Conservation (phyloP, 805 yeast genomes). For the Barnettozyma sucrosica region DNA sequence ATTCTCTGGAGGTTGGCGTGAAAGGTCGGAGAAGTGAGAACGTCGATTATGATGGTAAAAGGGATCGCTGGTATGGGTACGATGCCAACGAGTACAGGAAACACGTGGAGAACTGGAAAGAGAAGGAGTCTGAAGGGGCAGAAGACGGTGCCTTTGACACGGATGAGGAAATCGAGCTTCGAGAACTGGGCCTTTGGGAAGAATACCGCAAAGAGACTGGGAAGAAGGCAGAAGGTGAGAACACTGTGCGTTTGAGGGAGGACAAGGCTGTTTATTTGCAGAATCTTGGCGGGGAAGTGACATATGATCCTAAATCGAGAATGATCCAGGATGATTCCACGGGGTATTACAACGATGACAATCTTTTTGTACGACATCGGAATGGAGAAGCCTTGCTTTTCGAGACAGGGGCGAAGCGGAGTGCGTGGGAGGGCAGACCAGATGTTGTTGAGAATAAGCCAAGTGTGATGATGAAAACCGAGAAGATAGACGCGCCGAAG, state of each 20-base stretch:
- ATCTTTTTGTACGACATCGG: slow-evolving; percentile 46
- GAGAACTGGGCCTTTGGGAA: slow-evolving; percentile 33
- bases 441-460: slow-evolving; percentile 30
- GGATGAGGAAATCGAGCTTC: slow-evolving; percentile 39
- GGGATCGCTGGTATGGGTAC: slow-evolving; percentile 55
- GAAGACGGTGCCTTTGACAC: slow-evolving; percentile 26
- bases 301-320: slow-evolving; percentile 52
- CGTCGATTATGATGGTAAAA: slow-evolving; percentile 27
- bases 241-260: slow-evolving; percentile 56
- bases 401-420: background rate
- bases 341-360: slow-evolving; percentile 32
- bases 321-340: slow-evolving; percentile 28
- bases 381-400: slow-evolving; percentile 48
- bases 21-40: slow-evolving; percentile 22
- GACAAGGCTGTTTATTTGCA: slow-evolving; percentile 71
- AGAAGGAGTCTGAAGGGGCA: slow-evolving; percentile 24
- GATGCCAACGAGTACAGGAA: slow-evolving; percentile 56
- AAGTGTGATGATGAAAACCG: slow-evolving; percentile 2
- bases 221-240: slow-evolving; percentile 34
- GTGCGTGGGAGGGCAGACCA: slow-evolving; percentile 16
- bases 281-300: slow-evolving; percentile 38
- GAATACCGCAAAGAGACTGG: slow-evolving; percentile 5
- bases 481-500: too few species aligned
- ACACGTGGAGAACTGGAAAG: slow-evolving; percentile 42
- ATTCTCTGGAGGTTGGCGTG: background rate